Evolutionary conservation across 176 grass and related monocot genomes (phyloP), one percentile per base, ranked within the genome.

Genomic region (Triticum dicoccoides): DNA sequence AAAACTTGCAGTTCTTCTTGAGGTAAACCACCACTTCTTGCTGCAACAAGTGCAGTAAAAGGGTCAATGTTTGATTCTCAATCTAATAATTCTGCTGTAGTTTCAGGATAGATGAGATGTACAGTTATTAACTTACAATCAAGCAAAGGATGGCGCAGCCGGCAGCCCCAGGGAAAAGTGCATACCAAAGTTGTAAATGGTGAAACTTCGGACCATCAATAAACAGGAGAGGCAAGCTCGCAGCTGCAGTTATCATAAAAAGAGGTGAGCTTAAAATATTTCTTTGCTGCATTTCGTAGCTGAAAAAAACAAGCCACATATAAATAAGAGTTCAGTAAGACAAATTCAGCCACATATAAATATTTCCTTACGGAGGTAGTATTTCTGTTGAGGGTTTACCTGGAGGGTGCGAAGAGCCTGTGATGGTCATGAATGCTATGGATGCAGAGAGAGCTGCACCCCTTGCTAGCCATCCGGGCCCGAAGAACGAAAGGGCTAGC

Each of bases 1-100:
- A 98, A 87, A 98, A 98, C 64, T 96, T 98, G 79, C 59, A 94
- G 85, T 92, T 98, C 63, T 91, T 92, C 84, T 98, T 98, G 20
- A 95, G 64, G 86, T 94, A 98, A 91, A 84, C 67, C 24, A 98
- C 96, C 59, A 89, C 67, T 82, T 96, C 90, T 98, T 98, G 97
- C 97, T 98, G 93, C 87, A 96, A 80, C 10, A 88, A 49, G 24
- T 61, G 18, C 17, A 89, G 11, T 39, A n/a, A 74, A 74, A 37
- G 47, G n/a, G 23, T 91, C 84, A 86, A 73, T 84, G 3, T 65
- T 69, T n/a, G 44, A 58, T 35, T 79, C 54, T 80, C 3, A 81
- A 42, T 84, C 29, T 25, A 70, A 3, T 79, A 35, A 68, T 49
- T 72, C 4, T 65, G n/a, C 29, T 81, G 7, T 49, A 84, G 25